A percentile compares a stretch with the other conserved stretches of the same genome.
Conservation (phyloP, 768 basidiomycete species). For the Termitomyces sp. region DNA sequence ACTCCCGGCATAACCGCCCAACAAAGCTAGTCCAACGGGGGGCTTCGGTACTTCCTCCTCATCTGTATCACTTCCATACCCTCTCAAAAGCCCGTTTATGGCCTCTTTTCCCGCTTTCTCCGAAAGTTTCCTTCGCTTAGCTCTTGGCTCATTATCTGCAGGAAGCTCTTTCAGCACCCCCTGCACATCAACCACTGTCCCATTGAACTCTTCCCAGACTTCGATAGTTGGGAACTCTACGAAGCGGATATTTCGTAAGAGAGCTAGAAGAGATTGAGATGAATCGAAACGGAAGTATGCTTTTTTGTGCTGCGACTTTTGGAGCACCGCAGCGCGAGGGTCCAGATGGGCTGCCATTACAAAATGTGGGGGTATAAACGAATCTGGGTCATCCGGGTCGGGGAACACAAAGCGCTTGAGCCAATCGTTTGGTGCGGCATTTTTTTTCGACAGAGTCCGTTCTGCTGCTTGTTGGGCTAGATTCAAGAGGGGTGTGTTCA, state of each 20-base stretch:
- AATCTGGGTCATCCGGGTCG: slow-evolving; percentile 49
- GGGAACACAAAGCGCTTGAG: slow-evolving; percentile 43
- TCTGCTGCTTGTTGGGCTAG: slow-evolving; percentile 31
- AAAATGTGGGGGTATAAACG: slow-evolving; percentile 52
- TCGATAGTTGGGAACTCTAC: slow-evolving; percentile 84
- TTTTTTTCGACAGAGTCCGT: slow-evolving; percentile 23
- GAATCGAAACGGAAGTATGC: slow-evolving; percentile 58
- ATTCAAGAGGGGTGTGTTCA: slow-evolving; percentile 42
- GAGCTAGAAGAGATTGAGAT: slow-evolving; percentile 33
- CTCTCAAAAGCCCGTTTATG: slow-evolving; percentile 52
- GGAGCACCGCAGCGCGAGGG: slow-evolving; percentile 22
- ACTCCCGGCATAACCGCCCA: slow-evolving; percentile 44
- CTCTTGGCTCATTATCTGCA: slow-evolving; percentile 25
- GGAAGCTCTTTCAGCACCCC: slow-evolving; percentile 33
- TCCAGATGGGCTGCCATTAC: slow-evolving; percentile 47
- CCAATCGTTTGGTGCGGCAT: slow-evolving; percentile 47
- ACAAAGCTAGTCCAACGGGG: slow-evolving; percentile 29
- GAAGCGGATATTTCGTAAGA: slow-evolving; percentile 59
- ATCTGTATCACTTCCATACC: slow-evolving; percentile 47
- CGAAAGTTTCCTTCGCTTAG: slow-evolving; percentile 56
- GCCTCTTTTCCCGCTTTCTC: slow-evolving; percentile 44
- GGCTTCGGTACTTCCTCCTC: slow-evolving; percentile 25
- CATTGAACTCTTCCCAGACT: slow-evolving; percentile 65
- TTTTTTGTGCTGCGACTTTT: slow-evolving; percentile 18
- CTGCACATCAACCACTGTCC: slow-evolving; percentile 49